phyloP scores from a whole-genome alignment of 2,329 filamentous ascomycete genomes.

The Botrytis hyacinthi region DNA sequence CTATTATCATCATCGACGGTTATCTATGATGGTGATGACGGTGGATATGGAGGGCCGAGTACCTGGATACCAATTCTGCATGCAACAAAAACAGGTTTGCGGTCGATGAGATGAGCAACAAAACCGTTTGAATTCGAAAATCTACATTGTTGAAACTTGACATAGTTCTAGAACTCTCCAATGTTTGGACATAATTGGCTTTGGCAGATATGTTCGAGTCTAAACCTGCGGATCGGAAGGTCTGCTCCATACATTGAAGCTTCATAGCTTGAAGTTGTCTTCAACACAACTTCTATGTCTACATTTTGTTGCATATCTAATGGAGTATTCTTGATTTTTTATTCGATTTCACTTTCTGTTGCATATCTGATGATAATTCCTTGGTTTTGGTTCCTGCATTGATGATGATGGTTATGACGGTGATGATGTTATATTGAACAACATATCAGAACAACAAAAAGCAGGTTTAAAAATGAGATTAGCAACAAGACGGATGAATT shows the following conservation, averaged over 20 bases:
- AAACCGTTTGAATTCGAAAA: not conserved
- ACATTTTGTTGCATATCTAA: constrained; percentile 5
- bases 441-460: not conserved
- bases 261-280: not conserved
- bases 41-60: not conserved
- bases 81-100: constrained; percentile 11
- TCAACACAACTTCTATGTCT: not conserved
- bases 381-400: not conserved
- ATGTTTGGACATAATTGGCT: not conserved
- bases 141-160: not conserved
- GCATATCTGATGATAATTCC: not conserved
- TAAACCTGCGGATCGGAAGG: not conserved
- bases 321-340: not conserved
- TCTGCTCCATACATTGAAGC: not conserved
- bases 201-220: not conserved
- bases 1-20: not conserved
- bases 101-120: constrained; percentile 5
- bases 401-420: not conserved
- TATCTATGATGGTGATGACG: not conserved
- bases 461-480: not conserved
- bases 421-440: not conserved
- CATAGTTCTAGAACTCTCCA: not conserved
- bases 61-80: not conserved
- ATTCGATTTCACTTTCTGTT: not conserved
- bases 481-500: not conserved